Base-by-base conservation (phyloP, 1,284 basidiomycete genomes). In the Austroboletus novae-zelandiae region DNA sequence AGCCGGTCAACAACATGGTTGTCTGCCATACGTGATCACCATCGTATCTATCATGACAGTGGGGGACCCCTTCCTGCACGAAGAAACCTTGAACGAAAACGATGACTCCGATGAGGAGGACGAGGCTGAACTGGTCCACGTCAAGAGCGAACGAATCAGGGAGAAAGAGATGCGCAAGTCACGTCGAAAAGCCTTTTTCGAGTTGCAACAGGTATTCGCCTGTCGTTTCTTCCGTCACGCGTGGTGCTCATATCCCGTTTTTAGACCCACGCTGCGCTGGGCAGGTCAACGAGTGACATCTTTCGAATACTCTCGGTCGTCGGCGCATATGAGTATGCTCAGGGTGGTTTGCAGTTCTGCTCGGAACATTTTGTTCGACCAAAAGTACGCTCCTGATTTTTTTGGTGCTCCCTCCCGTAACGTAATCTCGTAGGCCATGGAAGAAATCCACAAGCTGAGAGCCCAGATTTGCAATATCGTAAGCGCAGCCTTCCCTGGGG, bases 391-490 rank as follows among this genome's bases (percentile, higher is more conserved):
- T 32, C 10, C 36, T 34, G 43, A 25, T 5, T 5, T 23, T 25
- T 11, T 15, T 40, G 46, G 18, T 47, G 36, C 14, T 11, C 10
- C 30, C 9, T 17, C 18, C 0, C n/a, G 45, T 57, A 23, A 59
- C 18, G n/a, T 40, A 35, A 14, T 32, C 23, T 10, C 17, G 18
- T 39, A 96, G 92, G 92, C 94, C 0, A 99, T 99, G 95, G 91
- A 98, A 71, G 97, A 99, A 73, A 97, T 98, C 39, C 95, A 96
- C 70, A 98, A 99, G 69, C 78, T 99, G n/a, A 84, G 95, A 36
- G 79, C 83, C 0, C 97, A 98, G 64, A 89, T 98, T 52, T 91
- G 81, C 60, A 84, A 77, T 57, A 94, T 97, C 47, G 89, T 94
- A 1, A 77, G 80, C 49, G 71, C 78, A 23, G 84, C 86, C 61